Evolutionary conservation across 169 alveolate species (phyloP).

Genomic region (Plasmodium inui): DNA sequence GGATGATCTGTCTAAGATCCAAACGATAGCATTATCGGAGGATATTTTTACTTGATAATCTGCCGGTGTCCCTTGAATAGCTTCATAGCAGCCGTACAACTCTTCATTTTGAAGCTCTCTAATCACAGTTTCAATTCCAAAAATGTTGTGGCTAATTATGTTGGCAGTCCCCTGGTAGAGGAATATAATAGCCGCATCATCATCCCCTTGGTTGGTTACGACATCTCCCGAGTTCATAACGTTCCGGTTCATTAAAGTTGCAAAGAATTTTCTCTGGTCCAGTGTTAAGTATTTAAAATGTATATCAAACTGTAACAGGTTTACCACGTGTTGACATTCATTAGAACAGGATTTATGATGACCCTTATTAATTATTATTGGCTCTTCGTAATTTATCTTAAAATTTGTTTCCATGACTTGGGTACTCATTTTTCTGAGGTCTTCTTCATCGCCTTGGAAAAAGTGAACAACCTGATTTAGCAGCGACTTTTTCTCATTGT

Average conservation of each 20-base stretch:
- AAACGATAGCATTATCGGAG: conserved; percentile 38
- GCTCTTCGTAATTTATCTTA: conserved; percentile 49
- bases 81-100: conserved; percentile 67
- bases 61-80: conserved; percentile 20
- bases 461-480: conserved; percentile 68
- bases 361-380: conserved; percentile 47
- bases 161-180: conserved; percentile 70
- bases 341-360: conserved; percentile 58
- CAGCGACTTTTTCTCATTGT: conserved; percentile 45
- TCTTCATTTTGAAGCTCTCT: conserved; percentile 43
- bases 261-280: conserved; percentile 68
- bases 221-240: conserved; percentile 11
- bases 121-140: conserved; percentile 57
- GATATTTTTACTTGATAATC: conserved; percentile 69
- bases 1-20: conserved; percentile 39
- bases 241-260: conserved; percentile 71
- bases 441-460: conserved; percentile 66
- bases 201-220: conserved; percentile 32
- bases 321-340: conserved; percentile 39
- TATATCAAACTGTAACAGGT: conserved; percentile 24
- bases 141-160: conserved; percentile 30
- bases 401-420: conserved; percentile 42
- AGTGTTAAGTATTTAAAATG: conserved; percentile 63
- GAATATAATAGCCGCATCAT: conserved; percentile 33
- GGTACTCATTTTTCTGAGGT: conserved; percentile 41